phyloP scores from a whole-genome alignment of 176 grass and related monocot genomes.

The Oryza australiensis region DNA sequence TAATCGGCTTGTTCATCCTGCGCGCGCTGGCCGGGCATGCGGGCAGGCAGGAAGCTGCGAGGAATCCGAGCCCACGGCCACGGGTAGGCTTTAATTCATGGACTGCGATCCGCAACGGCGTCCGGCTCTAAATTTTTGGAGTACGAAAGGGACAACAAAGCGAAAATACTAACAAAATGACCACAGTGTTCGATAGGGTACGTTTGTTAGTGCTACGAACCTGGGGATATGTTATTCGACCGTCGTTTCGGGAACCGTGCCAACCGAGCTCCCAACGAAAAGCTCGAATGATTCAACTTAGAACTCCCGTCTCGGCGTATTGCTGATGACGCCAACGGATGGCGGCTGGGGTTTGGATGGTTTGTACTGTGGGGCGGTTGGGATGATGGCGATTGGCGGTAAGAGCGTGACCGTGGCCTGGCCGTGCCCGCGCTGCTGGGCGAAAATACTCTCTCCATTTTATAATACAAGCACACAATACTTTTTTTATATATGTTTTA shows the following conservation, averaged over 20 bases:
- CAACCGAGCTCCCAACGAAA: background rate
- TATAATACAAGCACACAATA: too few species aligned
- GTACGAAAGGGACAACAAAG: background rate
- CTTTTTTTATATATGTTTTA: too few species aligned
- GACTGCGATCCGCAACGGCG: background rate
- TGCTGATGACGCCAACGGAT: background rate
- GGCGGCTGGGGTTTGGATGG: background rate
- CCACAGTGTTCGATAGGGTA: background rate
- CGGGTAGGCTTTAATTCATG: background rate
- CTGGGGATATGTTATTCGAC: background rate
- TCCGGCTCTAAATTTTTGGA: background rate
- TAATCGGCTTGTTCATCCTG: background rate
- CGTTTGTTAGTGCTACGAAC: background rate
- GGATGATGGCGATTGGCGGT: background rate
- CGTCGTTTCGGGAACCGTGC: background rate
- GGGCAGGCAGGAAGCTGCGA: constrained; percentile 23
- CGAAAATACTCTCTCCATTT: too few species aligned
- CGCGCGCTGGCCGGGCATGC: too few species aligned
- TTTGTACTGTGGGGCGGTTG: background rate
- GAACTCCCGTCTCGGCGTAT: background rate
- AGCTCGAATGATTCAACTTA: background rate
- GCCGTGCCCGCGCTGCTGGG: background rate
- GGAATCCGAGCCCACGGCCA: constrained; percentile 8
- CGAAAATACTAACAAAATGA: too few species aligned
- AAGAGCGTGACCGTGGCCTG: background rate